These are phyloP conservation scores for Pyrus hybrid DNA, from an alignment of 331 rosid species.

Conservation along the genomic window DNA sequence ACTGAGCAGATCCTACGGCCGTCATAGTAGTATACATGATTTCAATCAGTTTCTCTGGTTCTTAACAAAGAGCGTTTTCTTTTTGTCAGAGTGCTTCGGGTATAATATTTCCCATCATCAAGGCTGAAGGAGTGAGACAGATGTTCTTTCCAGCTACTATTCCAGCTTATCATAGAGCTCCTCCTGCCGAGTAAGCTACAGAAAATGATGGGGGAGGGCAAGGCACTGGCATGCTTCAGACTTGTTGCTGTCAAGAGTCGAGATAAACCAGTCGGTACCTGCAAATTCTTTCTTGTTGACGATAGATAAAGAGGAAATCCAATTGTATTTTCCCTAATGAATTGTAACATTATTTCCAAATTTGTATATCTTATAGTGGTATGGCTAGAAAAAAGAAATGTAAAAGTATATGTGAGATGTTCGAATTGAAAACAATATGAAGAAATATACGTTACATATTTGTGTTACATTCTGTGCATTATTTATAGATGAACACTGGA, in stretches of 20 bases:
- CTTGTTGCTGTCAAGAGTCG: not conserved
- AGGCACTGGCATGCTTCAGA: not conserved
- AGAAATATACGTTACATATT: not conserved
- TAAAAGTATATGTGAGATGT: not conserved
- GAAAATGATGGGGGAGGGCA: not conserved
- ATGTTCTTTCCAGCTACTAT: conserved; percentile 39
- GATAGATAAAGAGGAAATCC: not conserved
- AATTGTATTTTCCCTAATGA: not conserved
- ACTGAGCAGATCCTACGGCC: not conserved
- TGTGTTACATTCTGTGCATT: not conserved
- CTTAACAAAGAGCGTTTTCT: not conserved
- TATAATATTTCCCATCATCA: conserved; percentile 55
- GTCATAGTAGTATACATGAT: not conserved
- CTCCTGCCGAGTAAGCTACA: not conserved
- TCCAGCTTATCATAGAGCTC: conserved; percentile 26
- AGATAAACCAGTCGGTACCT: not conserved
- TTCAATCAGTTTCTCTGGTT: not conserved
- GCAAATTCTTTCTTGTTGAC: not conserved
- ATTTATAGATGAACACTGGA: not conserved
- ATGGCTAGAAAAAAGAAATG: not conserved
- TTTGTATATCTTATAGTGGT: not conserved
- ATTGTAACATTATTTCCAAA: not conserved
- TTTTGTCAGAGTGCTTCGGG: conserved; percentile 36
- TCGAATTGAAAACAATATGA: not conserved
- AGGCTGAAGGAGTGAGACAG: conserved; percentile 50